Evolutionary conservation across 352 stramenopile genomes (phyloP), one percentile per base, ranked within the genome.

Genomic region (Globisporangium middletonii): DNA sequence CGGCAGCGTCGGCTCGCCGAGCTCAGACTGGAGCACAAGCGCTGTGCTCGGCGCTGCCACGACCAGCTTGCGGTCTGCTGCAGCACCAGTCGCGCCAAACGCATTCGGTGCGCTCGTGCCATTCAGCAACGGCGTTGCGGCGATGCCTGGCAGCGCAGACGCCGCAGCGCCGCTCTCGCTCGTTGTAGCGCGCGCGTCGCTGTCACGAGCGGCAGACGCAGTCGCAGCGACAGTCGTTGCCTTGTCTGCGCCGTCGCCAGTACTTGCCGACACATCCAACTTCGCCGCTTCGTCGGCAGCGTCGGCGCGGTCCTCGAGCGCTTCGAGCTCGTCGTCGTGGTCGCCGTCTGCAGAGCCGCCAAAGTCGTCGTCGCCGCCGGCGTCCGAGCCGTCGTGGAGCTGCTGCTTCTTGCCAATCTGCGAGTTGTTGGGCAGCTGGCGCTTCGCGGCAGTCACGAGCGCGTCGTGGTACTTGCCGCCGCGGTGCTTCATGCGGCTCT

Each of bases 341-440:
- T 56, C 63, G 13, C 45, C 47, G 11, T 67, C 52, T 50, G 37
- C n/a, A n/a, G 54, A 55, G 13, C 60, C 47, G 38, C 45, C 18
- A 50, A 60, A 51, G 42, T 67, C 63, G 27, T 68, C 60, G 7
- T 74, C 71, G 13, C 23, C 23, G 23, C 60, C 64, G n/a, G 64
- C 65, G 15, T 63, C 64, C 26, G 50, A 53, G n/a, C 67, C 63
- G 60, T 52, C 77, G 73, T 30, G 66, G 37, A 28, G 3, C 35
- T 16, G 23, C 23, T 23, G 19, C 18, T 1, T 47, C 50, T 86
- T 85, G 28, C 71, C 65, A 6, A 89, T 66, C 5, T 67, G 51
- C n/a, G 83, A 89, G 57, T 95, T 94, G 50, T 88, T 92, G 0
- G 86, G 86, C 23, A 95, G 46, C 48, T 95, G 86, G 0, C 86